Evolutionary conservation across 306 rosid species (phyloP).

Genomic region (Mimosa pudica): DNA sequence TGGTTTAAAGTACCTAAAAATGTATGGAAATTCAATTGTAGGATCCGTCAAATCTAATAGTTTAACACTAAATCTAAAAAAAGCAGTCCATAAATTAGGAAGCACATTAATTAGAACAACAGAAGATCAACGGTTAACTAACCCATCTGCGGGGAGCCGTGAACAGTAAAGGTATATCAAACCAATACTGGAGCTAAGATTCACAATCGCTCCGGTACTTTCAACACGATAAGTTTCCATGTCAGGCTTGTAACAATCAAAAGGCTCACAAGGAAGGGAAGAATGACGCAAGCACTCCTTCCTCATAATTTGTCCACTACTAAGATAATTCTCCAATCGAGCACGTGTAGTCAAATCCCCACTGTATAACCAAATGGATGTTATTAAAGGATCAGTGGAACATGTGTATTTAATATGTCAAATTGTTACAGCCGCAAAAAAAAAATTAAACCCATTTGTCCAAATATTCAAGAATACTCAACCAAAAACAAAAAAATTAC

Average conservation of each 20-base stretch:
- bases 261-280: constrained; percentile 54
- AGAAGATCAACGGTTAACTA: constrained; percentile 33
- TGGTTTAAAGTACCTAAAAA: constrained; percentile 79
- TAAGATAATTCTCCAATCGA: constrained; percentile 66
- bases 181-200: constrained; percentile 66
- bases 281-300: constrained; percentile 66
- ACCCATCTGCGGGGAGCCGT: constrained; percentile 89
- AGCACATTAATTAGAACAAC: constrained; percentile 9
- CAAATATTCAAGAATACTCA: background rate
- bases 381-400: background rate
- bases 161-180: constrained; percentile 80
- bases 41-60: constrained; percentile 14
- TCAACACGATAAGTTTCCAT: constrained; percentile 60
- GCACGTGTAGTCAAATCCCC: constrained; percentile 60
- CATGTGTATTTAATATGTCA: constrained; percentile 10
- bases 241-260: constrained; percentile 43
- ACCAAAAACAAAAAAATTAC: constrained; percentile 34
- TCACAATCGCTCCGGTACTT: constrained; percentile 72
- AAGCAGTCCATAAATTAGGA: constrained; percentile 9
- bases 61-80: background rate
- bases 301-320: constrained; percentile 69
- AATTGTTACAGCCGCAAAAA: background rate
- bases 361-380: constrained; percentile 43
- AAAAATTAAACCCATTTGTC: background rate
- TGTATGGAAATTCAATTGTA: constrained; percentile 7